Conservation (phyloP, 768 basidiomycete genomes). For the Termitomyces sp. region DNA sequence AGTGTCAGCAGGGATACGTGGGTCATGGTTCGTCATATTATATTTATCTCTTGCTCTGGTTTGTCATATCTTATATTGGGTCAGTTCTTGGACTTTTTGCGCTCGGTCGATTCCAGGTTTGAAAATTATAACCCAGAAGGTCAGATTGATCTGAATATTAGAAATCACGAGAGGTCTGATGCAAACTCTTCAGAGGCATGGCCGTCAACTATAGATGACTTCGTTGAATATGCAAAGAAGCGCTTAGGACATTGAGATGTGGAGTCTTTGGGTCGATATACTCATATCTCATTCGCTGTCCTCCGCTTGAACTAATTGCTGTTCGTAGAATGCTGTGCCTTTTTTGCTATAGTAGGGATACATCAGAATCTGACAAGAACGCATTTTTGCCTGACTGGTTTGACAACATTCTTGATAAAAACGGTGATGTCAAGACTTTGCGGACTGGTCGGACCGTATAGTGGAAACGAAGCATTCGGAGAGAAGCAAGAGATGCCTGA, state of each 20-base stretch:
- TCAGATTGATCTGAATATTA: constrained; percentile 21
- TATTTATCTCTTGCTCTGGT: neutral
- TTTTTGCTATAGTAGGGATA: neutral
- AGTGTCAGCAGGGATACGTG: constrained; percentile 88
- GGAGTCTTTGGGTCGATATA: neutral
- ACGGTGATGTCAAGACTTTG: neutral
- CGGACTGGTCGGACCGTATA: constrained; percentile 1
- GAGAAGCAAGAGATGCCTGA: neutral
- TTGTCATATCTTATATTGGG: neutral
- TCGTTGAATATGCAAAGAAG: constrained; percentile 61
- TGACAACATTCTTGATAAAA: neutral
- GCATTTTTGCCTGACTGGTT: neutral
- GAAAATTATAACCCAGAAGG: constrained; percentile 73
- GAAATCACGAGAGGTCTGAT: constrained; percentile 6
- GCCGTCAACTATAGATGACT: constrained; percentile 85
- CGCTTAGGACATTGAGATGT: constrained; percentile 18
- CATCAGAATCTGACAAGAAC: neutral
- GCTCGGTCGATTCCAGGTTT: constrained; percentile 68
- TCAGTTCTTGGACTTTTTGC: constrained; percentile 77
- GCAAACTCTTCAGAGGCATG: constrained; percentile 53
- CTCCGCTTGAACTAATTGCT: neutral
- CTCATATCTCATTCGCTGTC: neutral
- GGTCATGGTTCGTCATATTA: constrained; percentile 59
- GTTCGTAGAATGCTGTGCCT: neutral
- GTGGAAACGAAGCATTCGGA: neutral